Base-by-base conservation (phyloP, 352 stramenopile species). In the Halophytophthora polymorphica region DNA sequence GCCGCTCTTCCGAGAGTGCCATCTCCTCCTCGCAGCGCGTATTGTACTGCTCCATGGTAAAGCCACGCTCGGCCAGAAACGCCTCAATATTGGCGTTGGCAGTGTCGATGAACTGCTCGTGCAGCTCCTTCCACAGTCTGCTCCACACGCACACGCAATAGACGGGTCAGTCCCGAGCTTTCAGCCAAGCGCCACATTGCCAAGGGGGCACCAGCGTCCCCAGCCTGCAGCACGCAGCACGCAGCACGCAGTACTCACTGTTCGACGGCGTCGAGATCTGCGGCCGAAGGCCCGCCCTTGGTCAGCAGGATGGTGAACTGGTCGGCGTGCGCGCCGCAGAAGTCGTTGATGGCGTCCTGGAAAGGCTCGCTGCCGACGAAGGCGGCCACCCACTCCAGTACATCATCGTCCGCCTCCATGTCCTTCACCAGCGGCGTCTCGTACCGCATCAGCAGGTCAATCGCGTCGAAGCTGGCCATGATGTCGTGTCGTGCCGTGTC, bases 371-470 rank as follows among this genome's bases (percentile, higher is more conserved):
- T 87, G 41, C 81, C 81, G 25, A 91, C 73, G 48, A 73, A 86
- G 17, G 81, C 78, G 1, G 81, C 67, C 42, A 91, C 81, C 81
- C 81, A 91, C 56, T 91, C 81, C 34, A 91, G 75, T 36, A 91
- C 78, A 52, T 91, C 81, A 42, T 91, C 81, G 28, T 73, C 72
- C 33, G 66, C 51, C 61, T 91, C 81, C 81, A 91, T 91, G 61
- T 91, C 81, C 56, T 89, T 88, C 37, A 91, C 67, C 46, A 88
- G 63, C 45, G 81, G 81, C 60, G 79, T 88, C 68, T 91, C 77
- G 52, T 88, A 91, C 53, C 81, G 77, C 44, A 73, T 70, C 46
- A 91, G 63, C 50, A 91, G 59, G 49, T 91, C 81, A 37, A 91
- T 91, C 33, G 81, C 81, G 53, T 91, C 81, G 56, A 91, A 91